Conservation (phyloP, 2,329 filamentous ascomycete species). For the Trichoderma afroharzianum region DNA sequence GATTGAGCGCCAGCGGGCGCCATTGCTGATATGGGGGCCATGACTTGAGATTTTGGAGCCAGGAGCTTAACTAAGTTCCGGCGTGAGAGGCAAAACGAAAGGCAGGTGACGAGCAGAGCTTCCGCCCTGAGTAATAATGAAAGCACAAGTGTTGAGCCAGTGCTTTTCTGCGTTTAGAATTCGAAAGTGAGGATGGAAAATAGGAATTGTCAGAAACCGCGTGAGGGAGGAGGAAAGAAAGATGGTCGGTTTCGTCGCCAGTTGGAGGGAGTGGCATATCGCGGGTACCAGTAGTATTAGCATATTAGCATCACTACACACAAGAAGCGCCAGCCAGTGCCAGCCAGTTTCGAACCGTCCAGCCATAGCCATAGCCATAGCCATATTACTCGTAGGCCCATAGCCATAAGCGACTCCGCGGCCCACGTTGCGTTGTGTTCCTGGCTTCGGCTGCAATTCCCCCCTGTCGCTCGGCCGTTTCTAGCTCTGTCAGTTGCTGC, state of each 20-base stretch:
- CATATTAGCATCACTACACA: conserved; percentile 7
- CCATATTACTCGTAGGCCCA: no score
- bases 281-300: background rate
- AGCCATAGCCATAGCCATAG: background rate
- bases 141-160: background rate
- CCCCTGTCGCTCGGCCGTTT: background rate
- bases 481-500: background rate
- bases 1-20: background rate
- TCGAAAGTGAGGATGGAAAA: background rate
- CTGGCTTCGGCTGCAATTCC: conserved; percentile 11
- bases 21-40: conserved; percentile 1
- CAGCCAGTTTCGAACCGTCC: background rate
- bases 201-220: background rate
- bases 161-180: background rate
- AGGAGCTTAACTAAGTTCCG: background rate
- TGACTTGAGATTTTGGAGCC: background rate
- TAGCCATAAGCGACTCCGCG: background rate
- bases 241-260: background rate
- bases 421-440: conserved; percentile 18
- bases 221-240: background rate
- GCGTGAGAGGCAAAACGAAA: background rate
- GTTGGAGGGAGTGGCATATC: background rate
- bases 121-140: background rate
- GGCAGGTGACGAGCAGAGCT: background rate
- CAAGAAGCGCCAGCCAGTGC: background rate